Base-by-base conservation (phyloP, 805 yeast genomes). In the Metschnikowia baotianmanensis region DNA sequence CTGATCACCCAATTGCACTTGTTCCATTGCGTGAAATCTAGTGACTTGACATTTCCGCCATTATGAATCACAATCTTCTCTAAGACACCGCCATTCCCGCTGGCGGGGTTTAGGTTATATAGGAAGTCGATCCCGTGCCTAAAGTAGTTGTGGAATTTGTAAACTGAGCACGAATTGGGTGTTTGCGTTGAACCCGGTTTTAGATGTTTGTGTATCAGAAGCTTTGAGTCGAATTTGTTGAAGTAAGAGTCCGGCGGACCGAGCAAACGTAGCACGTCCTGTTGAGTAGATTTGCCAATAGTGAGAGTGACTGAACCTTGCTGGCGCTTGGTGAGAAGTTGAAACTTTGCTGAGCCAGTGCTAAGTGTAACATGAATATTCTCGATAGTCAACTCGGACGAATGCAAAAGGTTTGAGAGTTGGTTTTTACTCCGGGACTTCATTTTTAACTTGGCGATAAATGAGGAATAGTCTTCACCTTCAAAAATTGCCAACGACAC, bases 211-310 rank as follows among this genome's bases (percentile, higher is more conserved):
- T 67, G 77, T 25, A 69, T 75, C 44, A 58, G 54, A 12, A 68
- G 56, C 45, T 77, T 57, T 2, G 69, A 63, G 45, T 72, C 78
- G 36, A 66, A 64, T 46, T 73, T 74, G 44, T 65, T 59, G 45
- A 77, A 68, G 4, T 63, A 65, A 33, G 74, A 81, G 34, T 76
- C 77, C 0, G 86, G 84, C 2, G 82, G 78, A 0, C 85, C 85
- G 16, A 80, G 56, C 0, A 60, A 51, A 15, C 62, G 57, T 6
- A 78, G 47, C 0, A 77, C 58, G 17, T 72, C 74, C 46, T 75
- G 80, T 59, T 78, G 77, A 1, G 74, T 59, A 2, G 80, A 71
- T 23, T 52, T 31, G 0, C 79, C 78, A 3, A 79, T 55, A 4
- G 44, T 32, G 4, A 51, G 26, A 8, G 29, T 21, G 8, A 38